Evolutionary conservation across 495 filamentous ascomycete genomes (phyloP), one percentile per base, ranked within the genome.

Genomic region (Geopyxis carbonaria): DNA sequence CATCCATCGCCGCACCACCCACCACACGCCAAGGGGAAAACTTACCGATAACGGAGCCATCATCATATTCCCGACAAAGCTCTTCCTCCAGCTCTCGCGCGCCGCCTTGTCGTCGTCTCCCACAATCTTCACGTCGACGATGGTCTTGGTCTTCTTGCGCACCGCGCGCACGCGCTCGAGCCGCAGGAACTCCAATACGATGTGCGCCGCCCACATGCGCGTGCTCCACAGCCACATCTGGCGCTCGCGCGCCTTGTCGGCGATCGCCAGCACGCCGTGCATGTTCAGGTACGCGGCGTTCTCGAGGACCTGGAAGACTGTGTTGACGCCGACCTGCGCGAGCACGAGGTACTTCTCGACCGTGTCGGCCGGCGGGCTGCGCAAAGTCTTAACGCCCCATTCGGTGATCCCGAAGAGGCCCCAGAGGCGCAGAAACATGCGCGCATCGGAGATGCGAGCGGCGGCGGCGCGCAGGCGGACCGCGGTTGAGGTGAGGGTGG

Each of bases 341-440:
- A 69, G 70, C 9, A 71, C 70, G 14, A 93, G 55, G 13, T 50
- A 44, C 50, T 61, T 50, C 40, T 32, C 44, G 22, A 31, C 46
- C 14, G 34, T 43, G 34, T 47, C 53, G 15, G 41, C 51, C 5
- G 68, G 70, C 1, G 70, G 70, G 2, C 53, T 53, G 31, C 61
- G 58, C 2, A 76, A 48, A 0, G 73, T 66, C 0, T 61, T 46
- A 4, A 67, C 65, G 7, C 66, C 78, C 78, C 80, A 85, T 21
- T 69, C 64, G 59, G 78, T 91, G 47, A 94, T 75, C 2, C 70
- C 67, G 11, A 93, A 51, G 9, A 93, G 63, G 0, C 75, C 83
- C 68, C 80, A 83, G 2, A 94, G 67, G 0, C 87, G 73, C 37
- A 78, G 57, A 48, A 82, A 82, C 30, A 76, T 78, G 30, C 84